These are phyloP conservation scores for Morella rubra DNA, from an alignment of 306 rosid species.

Conservation along the genomic window DNA sequence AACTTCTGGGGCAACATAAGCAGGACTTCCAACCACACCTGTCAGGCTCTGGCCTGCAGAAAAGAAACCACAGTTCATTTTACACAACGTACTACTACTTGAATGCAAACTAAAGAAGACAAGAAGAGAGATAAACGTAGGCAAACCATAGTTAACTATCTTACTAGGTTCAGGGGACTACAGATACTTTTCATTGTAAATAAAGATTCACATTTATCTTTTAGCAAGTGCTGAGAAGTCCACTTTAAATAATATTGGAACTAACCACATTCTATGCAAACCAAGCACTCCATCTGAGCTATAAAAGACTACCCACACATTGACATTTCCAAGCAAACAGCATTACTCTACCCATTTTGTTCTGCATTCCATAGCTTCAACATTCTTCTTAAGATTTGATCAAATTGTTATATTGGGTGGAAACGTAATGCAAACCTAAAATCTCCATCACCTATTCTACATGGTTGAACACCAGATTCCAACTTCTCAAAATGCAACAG, in stretches of 20 bases:
- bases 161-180: not conserved
- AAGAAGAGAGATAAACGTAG: not conserved
- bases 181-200: not conserved
- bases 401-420: no score
- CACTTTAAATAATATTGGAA: not conserved
- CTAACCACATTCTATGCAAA: not conserved
- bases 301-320: not conserved
- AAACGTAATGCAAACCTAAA: not conserved
- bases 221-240: not conserved
- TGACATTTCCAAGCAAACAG: not conserved
- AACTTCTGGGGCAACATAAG: conserved; percentile 98
- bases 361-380: not conserved
- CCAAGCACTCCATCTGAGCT: not conserved
- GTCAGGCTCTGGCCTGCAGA: conserved; percentile 79
- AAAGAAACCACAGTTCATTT: not conserved
- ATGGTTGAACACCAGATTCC: not conserved
- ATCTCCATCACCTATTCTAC: not conserved
- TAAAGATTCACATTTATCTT: not conserved
- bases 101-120: not conserved
- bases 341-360: not conserved
- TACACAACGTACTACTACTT: not conserved
- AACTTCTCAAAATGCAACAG: not conserved
- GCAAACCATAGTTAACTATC: not conserved
- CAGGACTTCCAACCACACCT: conserved; percentile 99
- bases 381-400: not conserved